Conservation (phyloP, 2,329 filamentous ascomycete genomes). For the Arthroderma sp. region DNA sequence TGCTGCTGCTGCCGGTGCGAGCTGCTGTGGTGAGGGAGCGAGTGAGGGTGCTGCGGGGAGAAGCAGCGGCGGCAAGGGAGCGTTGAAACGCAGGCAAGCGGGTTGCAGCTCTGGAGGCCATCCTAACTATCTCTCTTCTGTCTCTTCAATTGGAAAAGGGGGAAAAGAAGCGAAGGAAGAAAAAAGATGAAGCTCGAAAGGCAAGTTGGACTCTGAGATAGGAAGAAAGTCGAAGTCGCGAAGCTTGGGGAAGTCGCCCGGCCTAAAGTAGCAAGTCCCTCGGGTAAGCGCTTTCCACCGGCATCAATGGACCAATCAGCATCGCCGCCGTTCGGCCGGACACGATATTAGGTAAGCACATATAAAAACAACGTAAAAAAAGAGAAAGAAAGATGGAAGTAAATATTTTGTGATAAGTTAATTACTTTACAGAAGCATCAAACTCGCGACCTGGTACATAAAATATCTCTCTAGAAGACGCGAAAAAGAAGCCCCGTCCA, state of each 20-base stretch:
- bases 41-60: conserved; percentile 14
- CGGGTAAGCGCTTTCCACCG: conserved; percentile 6
- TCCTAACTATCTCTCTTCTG: background rate
- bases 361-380: background rate
- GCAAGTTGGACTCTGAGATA: background rate
- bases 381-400: background rate
- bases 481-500: background rate
- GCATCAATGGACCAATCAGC: conserved; percentile 1
- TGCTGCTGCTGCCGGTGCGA: background rate
- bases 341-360: background rate
- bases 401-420: background rate
- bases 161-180: background rate
- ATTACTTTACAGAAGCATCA: conserved; percentile 2
- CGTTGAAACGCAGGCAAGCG: background rate
- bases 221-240: conserved; percentile 5
- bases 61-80: conserved; percentile 27
- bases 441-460: background rate
- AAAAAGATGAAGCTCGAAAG: background rate
- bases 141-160: background rate
- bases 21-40: background rate
- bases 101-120: conserved; percentile 1
- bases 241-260: background rate
- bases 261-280: background rate
- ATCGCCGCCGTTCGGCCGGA: background rate
- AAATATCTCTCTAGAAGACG: conserved; percentile 1